Evolutionary conservation across 352 stramenopile species (phyloP).

Genomic region (Phytopythium montanum): DNA sequence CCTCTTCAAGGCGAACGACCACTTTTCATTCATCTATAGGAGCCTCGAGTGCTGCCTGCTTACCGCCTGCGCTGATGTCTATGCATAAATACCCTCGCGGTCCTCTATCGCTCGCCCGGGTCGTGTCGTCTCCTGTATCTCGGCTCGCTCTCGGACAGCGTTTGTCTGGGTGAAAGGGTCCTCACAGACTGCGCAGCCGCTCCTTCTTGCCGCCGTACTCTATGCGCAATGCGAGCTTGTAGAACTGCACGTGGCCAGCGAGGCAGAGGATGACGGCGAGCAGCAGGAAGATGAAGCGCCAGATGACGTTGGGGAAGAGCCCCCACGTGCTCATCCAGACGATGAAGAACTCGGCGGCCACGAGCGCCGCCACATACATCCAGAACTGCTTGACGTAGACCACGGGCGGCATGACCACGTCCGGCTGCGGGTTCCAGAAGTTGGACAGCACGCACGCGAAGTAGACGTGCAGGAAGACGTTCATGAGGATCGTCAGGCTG

Average conservation of each 20-base stretch:
- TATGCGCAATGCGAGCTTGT: constrained; percentile 58
- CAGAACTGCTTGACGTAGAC: constrained; percentile 74
- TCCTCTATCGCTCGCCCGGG: neutral
- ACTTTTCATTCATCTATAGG: constrained; percentile 5
- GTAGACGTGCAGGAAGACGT: constrained; percentile 77
- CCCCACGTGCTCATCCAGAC: constrained; percentile 81
- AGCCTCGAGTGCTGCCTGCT: neutral
- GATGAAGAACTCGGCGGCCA: constrained; percentile 53
- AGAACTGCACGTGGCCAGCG: constrained; percentile 67
- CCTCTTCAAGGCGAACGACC: neutral
- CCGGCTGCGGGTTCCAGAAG: constrained; percentile 56
- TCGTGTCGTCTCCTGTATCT: too few relatives aligned
- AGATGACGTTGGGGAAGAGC: constrained; percentile 75
- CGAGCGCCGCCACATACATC: constrained; percentile 46
- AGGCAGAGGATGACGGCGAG: constrained; percentile 43
- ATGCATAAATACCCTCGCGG: constrained; percentile 7
- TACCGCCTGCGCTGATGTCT: constrained; percentile 8
- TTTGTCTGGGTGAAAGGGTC: neutral
- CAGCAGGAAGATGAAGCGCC: constrained; percentile 62
- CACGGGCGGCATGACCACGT: constrained; percentile 63
- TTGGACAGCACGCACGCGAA: constrained; percentile 73
- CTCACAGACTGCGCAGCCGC: constrained; percentile 64
- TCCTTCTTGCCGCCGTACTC: constrained; percentile 83
- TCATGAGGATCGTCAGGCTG: constrained; percentile 71
- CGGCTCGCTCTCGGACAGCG: neutral